Evolutionary conservation across 1,284 basidiomycete species (phyloP).

Genomic region (Afroboletus lepidellus): DNA sequence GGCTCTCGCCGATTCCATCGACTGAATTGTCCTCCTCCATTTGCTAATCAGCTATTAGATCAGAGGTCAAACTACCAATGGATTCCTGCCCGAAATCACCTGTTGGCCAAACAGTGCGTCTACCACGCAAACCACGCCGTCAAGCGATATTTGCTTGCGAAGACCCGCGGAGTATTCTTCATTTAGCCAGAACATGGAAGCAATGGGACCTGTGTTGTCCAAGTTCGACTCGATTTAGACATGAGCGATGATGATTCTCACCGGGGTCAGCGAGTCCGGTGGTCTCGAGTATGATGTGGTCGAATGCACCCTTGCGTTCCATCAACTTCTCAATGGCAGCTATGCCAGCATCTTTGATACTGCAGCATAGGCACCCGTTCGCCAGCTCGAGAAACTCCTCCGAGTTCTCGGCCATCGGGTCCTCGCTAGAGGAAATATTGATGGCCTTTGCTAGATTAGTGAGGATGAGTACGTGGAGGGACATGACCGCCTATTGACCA

Average conservation of each 20-base stretch:
- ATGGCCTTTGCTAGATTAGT: conserved; percentile 61
- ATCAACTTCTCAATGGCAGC: conserved; percentile 90
- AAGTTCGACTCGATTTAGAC: conserved; percentile 1
- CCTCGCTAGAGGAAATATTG: conserved; percentile 69
- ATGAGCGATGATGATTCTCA: conserved; percentile 27
- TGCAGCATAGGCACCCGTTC: conserved; percentile 94
- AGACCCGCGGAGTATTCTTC: conserved; percentile 79
- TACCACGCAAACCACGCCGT: conserved; percentile 89
- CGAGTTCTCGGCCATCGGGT: conserved; percentile 59
- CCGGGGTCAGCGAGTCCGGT: conserved; percentile 93
- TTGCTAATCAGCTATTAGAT: conserved; percentile 54
- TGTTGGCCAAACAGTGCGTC: conserved; percentile 83
- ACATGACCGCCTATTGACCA: conserved; percentile 28
- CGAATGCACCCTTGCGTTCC: conserved; percentile 80
- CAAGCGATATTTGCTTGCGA: conserved; percentile 71
- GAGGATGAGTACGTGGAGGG: conserved; percentile 24
- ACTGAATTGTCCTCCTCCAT: conserved; percentile 70
- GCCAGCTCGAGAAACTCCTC: conserved; percentile 86
- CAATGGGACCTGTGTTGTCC: conserved; percentile 60
- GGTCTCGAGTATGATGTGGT: conserved; percentile 91
- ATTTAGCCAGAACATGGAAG: conserved; percentile 89
- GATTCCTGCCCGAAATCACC: conserved; percentile 40
- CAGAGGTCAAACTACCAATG: conserved; percentile 7
- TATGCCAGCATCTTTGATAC: conserved; percentile 87
- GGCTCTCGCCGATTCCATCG: conserved; percentile 73